Percentiles rank a stretch among this genome's conserved stretches.
These are phyloP conservation scores for Pseudogymnoascus sp. DNA, from an alignment of 2,329 filamentous ascomycete species.

Conservation along the genomic window DNA sequence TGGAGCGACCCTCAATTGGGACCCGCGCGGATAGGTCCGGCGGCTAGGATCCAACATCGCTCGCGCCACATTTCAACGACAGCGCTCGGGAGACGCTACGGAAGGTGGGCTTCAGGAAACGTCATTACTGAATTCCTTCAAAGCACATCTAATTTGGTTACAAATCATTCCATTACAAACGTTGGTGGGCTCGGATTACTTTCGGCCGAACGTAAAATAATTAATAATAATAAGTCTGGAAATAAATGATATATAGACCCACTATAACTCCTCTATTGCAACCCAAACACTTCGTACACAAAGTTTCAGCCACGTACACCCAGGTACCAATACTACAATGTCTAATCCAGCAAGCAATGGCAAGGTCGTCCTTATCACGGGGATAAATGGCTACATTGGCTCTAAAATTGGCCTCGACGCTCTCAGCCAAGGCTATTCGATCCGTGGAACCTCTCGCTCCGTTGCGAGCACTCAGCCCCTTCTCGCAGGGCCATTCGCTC, in stretches of 20 bases:
- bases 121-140: neutral
- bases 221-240: neutral
- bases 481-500: constrained; percentile 23
- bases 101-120: neutral
- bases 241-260: neutral
- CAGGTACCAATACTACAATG: constrained; percentile 20
- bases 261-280: neutral
- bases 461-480: constrained; percentile 20
- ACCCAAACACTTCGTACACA: neutral
- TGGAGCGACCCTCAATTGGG: too few relatives aligned
- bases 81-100: neutral
- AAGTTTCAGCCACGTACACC: too few relatives aligned
- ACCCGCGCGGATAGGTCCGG: neutral
- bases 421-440: constrained; percentile 23
- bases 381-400: constrained; percentile 30
- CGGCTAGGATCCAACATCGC: neutral
- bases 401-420: constrained; percentile 21
- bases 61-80: neutral
- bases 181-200: neutral
- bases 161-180: neutral
- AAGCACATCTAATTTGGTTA: neutral
- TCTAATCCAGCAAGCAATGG: constrained; percentile 22
- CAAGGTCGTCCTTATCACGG: constrained; percentile 28
- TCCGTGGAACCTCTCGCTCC: constrained; percentile 27
- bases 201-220: neutral